A percentile compares a stretch with the other conserved stretches of the same genome.
Conservation (phyloP, 257 asterid genomes). For the Solanum sparsipilum region DNA sequence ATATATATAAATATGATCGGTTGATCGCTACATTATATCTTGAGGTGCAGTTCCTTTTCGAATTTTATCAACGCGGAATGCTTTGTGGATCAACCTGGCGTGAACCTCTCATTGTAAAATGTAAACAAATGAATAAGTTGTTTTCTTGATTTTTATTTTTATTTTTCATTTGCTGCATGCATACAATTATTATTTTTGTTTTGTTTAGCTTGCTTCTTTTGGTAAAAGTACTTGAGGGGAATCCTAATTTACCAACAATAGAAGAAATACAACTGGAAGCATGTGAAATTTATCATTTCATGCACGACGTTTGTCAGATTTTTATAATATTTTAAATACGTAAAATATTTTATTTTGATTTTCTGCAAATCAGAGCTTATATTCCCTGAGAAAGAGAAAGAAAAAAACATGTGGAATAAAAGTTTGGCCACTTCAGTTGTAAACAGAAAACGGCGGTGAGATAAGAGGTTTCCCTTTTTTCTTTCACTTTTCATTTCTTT, state of each 20-base stretch:
- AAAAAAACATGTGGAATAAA: neutral
- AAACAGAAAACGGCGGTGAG: neutral
- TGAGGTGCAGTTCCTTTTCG: neutral
- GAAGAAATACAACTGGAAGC: neutral
- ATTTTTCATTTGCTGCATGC: neutral
- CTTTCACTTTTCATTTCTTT: neutral
- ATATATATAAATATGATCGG: no score
- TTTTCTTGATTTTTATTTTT: neutral
- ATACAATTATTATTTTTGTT: neutral
- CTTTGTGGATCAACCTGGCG: accelerated
- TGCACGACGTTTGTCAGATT: neutral
- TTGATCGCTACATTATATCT: neutral
- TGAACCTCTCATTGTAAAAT: neutral
- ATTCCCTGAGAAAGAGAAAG: neutral
- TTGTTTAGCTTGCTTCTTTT: neutral
- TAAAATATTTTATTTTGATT: neutral
- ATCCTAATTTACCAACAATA: neutral
- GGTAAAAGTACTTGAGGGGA: neutral
- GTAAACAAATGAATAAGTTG: neutral
- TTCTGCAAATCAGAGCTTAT: neutral
- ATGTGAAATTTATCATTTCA: neutral
- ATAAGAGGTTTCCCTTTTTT: neutral
- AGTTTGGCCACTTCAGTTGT: neutral
- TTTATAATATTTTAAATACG: neutral
- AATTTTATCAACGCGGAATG: neutral